Evolutionary conservation across 164 flowering plant species (phyloP), one percentile per base, ranked within the genome.

Genomic region (Piper betle): DNA sequence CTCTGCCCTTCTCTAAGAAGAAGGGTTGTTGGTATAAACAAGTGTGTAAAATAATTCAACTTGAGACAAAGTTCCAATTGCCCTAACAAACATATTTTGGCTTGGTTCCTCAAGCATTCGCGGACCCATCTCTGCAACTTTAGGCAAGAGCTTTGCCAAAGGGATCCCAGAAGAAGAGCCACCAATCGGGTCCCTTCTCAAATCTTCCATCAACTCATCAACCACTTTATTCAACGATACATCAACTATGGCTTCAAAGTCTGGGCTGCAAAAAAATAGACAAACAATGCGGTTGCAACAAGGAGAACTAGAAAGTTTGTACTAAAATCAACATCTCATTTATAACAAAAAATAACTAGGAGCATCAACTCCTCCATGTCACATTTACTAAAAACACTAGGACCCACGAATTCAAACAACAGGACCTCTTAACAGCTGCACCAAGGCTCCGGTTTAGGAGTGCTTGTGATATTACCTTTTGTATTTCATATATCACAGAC

Each of bases 31-130:
- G 39, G 96, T 62, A 69, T 89, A 89, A 17, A 92, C 81, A 61
- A 89, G 81, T 5, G 95, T 85, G 78, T 79, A 92, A 69, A 92
- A 92, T 37, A 81, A 62, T 67, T 86, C 88, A 37, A 87, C 94
- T 69, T 84, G 94, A 5, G 82, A 92, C 17, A 85, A 63, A 53
- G 54, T 71, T 55, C 60, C 57, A 68, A 90, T 79, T 39, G 67
- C 65, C 52, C 78, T 73, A 67, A 93, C 69, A 64, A 72, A 86
- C 61, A 67, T 72, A 66, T 83, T 80, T 54, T 68, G 70, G 66
- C 70, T 75, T 43, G 94, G 80, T 62, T 90, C 90, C 48, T 77
- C 84, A 9, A 90, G 79, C 39, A 87, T 75, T 4, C 61, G 17
- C 0, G 81, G 72, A 53, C 82, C 69, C 72, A 79, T 71, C 57